These are phyloP conservation scores for Setaria viridis DNA, from an alignment of 202 grass and related monocot genomes.

Conservation along the genomic window DNA sequence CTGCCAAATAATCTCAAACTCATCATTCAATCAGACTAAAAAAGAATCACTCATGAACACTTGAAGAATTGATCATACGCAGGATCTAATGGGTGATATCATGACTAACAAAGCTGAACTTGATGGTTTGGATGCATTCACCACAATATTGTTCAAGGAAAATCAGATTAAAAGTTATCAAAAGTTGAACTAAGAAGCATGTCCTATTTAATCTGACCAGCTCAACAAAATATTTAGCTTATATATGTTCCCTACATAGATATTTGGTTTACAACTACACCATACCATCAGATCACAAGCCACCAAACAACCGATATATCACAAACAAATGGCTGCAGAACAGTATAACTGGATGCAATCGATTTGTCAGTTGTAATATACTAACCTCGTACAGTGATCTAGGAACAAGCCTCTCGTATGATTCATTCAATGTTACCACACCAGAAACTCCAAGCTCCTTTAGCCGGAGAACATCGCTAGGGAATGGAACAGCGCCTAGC, in stretches of 20 bases:
- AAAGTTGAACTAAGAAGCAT: background rate
- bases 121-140: background rate
- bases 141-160: background rate
- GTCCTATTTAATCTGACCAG: background rate
- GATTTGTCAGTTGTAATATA: constrained; percentile 9
- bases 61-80: background rate
- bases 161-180: constrained; percentile 15
- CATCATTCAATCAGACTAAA: background rate
- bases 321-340: constrained; percentile 1
- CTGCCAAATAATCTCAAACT: background rate
- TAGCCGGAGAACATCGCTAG: constrained; percentile 75
- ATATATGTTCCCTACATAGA: background rate
- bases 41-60: background rate
- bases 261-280: background rate
- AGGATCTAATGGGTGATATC: constrained; percentile 4
- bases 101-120: constrained; percentile 5
- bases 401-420: constrained; percentile 91
- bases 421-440: constrained; percentile 90
- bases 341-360: background rate
- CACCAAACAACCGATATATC: background rate
- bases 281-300: background rate
- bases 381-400: constrained; percentile 80
- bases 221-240: background rate
- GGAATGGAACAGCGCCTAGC: constrained; percentile 89
- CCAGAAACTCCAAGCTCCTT: constrained; percentile 89